Percentiles rank a stretch among this genome's conserved stretches.
These are phyloP conservation scores for Centella asiatica DNA, from an alignment of 129 eudicot genomes.

Conservation along the genomic window DNA sequence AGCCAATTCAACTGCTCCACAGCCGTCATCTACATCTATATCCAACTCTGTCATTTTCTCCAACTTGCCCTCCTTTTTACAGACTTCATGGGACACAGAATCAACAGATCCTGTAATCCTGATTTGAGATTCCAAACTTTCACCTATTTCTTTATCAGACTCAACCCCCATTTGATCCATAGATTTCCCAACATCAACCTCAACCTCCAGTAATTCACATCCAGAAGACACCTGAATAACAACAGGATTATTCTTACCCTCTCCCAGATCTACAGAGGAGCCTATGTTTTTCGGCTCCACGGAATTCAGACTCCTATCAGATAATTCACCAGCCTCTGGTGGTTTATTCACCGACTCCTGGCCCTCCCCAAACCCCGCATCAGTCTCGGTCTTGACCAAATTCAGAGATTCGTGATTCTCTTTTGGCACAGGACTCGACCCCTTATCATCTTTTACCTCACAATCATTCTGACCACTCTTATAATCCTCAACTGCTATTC, in stretches of 20 bases:
- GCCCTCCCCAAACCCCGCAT: conserved; percentile 20
- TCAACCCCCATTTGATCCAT: conserved; percentile 17
- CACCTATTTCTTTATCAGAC: conserved; percentile 13
- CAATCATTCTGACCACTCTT: neutral
- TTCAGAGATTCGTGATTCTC: conserved; percentile 24
- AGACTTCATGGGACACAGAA: neutral
- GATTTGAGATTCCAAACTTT: conserved; percentile 10
- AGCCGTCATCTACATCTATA: neutral
- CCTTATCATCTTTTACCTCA: conserved; percentile 21
- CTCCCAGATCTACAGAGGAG: conserved; percentile 10
- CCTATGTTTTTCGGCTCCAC: conserved; percentile 25
- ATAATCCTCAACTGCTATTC: neutral
- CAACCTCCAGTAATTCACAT: conserved; percentile 10
- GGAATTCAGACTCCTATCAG: conserved; percentile 7
- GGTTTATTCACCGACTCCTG: conserved; percentile 4
- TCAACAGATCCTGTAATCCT: conserved; percentile 19
- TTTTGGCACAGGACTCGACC: conserved; percentile 4
- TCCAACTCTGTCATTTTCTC: neutral
- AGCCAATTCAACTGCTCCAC: neutral
- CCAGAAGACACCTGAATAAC: conserved; percentile 21
- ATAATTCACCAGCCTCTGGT: neutral
- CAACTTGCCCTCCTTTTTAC: conserved; percentile 14
- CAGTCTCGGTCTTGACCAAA: conserved; percentile 7
- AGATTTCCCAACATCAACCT: conserved; percentile 19
- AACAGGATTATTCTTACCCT: conserved; percentile 16